phyloP scores from a whole-genome alignment of 148 eudicot genomes.

The Chenopodium berlandieri region DNA sequence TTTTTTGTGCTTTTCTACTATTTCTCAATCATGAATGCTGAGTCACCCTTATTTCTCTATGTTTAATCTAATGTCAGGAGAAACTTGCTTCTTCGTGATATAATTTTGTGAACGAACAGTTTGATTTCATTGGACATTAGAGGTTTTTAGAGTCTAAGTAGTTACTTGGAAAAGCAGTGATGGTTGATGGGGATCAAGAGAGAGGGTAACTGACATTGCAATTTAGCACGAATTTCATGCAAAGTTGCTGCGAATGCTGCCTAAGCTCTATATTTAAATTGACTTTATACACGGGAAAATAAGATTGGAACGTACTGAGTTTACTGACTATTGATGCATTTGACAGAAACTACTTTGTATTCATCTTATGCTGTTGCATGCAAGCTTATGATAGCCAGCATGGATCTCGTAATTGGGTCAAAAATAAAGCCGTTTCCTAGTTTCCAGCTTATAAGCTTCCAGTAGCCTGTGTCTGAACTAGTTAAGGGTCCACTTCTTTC shows the following conservation, averaged over 20 bases:
- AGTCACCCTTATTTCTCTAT: too few species aligned
- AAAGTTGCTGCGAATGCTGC: not conserved
- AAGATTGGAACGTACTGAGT: not conserved
- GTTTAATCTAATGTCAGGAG: not conserved
- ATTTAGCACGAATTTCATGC: not conserved
- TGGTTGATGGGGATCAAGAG: not conserved
- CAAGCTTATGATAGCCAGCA: not conserved
- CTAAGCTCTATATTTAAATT: too few species aligned
- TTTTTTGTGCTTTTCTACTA: not conserved
- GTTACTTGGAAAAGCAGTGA: not conserved
- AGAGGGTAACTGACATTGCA: not conserved
- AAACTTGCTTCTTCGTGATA: not conserved
- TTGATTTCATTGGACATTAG: not conserved
- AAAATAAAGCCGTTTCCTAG: not conserved
- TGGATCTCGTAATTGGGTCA: not conserved
- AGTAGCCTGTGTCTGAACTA: not conserved
- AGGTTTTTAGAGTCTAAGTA: not conserved
- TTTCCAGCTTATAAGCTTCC: not conserved
- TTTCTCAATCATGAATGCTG: too few species aligned
- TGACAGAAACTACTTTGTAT: not conserved
- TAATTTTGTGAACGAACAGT: not conserved
- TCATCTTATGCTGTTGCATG: constrained; percentile 13
- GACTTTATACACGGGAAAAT: not conserved
- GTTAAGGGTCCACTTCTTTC: not conserved
- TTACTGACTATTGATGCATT: not conserved